A percentile compares a stretch with the other conserved stretches of the same genome.
These are phyloP conservation scores for Colletotrichum neosansevieriae DNA, from an alignment of 2,329 filamentous ascomycete genomes.

Conservation along the genomic window DNA sequence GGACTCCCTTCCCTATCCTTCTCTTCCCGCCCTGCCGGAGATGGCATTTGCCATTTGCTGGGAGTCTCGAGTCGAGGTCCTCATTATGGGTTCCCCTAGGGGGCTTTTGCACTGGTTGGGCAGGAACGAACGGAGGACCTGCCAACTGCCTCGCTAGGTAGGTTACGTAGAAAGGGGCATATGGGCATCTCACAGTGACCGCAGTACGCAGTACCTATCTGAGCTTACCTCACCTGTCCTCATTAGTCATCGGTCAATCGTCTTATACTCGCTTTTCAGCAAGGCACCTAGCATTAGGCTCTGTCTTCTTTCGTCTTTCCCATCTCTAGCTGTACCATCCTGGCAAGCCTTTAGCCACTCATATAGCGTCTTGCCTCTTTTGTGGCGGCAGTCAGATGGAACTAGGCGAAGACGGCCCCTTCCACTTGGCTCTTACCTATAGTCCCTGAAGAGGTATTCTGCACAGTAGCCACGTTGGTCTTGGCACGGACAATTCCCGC, in stretches of 20 bases:
- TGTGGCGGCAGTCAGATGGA: not conserved
- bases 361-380: not conserved
- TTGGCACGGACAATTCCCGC: constrained; percentile 5
- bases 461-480: constrained; percentile 3
- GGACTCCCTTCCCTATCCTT: no score
- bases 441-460: constrained; percentile 10
- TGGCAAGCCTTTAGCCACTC: constrained; percentile 2
- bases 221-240: no score
- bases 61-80: no score
- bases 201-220: no score
- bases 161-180: no score
- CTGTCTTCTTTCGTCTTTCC: not conserved
- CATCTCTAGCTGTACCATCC: constrained; percentile 3
- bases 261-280: not conserved
- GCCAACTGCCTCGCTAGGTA: no score
- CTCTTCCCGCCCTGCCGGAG: not conserved
- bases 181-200: no score
- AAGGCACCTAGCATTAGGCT: not conserved
- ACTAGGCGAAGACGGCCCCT: constrained; percentile 5
- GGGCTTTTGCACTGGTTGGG: constrained; percentile 13
- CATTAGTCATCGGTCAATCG: no score
- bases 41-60: not conserved
- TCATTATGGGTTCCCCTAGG: no score
- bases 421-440: not conserved
- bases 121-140: not conserved